Conservation (phyloP, 2,329 filamentous ascomycete species). For the Beauveria rudraprayagi region DNA sequence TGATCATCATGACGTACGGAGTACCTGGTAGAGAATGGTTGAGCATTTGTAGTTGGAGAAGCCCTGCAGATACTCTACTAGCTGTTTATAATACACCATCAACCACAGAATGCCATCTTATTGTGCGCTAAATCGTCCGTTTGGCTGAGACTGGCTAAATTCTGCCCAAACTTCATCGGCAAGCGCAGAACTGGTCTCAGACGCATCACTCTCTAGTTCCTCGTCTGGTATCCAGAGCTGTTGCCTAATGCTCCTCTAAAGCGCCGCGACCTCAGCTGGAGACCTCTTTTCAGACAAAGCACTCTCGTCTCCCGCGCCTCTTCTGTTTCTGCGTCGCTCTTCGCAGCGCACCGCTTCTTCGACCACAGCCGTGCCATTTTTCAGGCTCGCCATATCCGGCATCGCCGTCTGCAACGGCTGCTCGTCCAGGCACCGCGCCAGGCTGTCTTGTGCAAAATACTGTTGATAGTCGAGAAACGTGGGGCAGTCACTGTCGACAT, state of each 20-base stretch:
- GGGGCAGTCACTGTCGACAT: slow-evolving; percentile 24
- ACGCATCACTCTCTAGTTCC: slow-evolving; percentile 17
- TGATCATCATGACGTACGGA: slow-evolving; percentile 5
- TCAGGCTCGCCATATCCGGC: too few relatives aligned
- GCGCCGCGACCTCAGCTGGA: slow-evolving; percentile 20
- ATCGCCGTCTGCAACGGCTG: neutral
- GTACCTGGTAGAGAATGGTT: slow-evolving; percentile 3
- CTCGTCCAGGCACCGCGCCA: slow-evolving; percentile 24
- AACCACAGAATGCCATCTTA: neutral
- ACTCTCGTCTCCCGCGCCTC: neutral
- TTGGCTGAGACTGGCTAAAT: neutral
- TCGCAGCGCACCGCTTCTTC: neutral
- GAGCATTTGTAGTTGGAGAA: neutral
- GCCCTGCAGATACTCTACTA: neutral
- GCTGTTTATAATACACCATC: slow-evolving; percentile 6
- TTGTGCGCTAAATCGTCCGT: neutral
- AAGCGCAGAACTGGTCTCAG: neutral
- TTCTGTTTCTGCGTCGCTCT: neutral
- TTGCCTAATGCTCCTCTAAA: slow-evolving; percentile 24
- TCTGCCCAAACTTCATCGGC: neutral
- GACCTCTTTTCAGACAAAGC: slow-evolving; percentile 6
- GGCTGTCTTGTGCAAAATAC: slow-evolving; percentile 23
- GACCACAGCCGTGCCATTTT: neutral
- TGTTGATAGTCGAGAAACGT: slow-evolving; percentile 25
- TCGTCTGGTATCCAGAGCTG: slow-evolving; percentile 24